phyloP scores from a whole-genome alignment of 768 basidiomycete genomes.

The Lactarius deliciosus region DNA sequence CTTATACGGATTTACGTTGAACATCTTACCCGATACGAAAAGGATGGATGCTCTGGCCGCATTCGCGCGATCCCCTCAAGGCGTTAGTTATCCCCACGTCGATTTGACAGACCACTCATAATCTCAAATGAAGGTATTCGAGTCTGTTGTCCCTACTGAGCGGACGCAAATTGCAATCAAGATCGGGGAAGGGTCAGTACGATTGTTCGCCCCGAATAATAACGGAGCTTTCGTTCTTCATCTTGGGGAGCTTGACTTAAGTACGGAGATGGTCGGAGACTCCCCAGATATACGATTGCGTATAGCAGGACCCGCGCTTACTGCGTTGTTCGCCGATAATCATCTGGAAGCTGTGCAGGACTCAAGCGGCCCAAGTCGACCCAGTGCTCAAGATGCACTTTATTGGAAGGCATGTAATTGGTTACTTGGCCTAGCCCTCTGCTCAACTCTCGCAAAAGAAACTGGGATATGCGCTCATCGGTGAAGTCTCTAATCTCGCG shows the following conservation, averaged over 20 bases:
- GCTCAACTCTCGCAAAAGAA: conserved; percentile 39
- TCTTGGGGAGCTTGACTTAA: conserved; percentile 63
- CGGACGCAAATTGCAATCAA: conserved; percentile 68
- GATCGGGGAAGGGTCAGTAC: conserved; percentile 65
- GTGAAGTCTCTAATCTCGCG: conserved; percentile 53
- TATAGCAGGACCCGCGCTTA: conserved; percentile 48
- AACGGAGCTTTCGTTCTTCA: conserved; percentile 67
- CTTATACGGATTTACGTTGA: conserved; percentile 62
- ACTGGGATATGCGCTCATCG: conserved; percentile 67
- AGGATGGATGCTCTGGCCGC: conserved; percentile 60
- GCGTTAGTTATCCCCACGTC: conserved; percentile 51
- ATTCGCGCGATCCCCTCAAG: conserved; percentile 84
- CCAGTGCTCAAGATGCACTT: conserved; percentile 1
- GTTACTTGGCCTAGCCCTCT: background rate
- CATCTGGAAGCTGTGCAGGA: conserved; percentile 38
- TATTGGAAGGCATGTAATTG: conserved; percentile 64
- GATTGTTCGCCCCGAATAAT: conserved; percentile 54
- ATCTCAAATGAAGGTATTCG: conserved; percentile 65
- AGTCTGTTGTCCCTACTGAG: conserved; percentile 89
- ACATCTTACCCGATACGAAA: conserved; percentile 56
- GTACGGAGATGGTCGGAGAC: conserved; percentile 71
- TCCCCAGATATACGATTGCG: conserved; percentile 55
- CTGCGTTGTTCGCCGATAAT: conserved; percentile 57
- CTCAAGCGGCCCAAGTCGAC: conserved; percentile 19
- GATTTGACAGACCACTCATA: conserved; percentile 1